These are phyloP conservation scores for Rhodofomes roseus DNA, from an alignment of 1,284 basidiomycete genomes.

Conservation along the genomic window DNA sequence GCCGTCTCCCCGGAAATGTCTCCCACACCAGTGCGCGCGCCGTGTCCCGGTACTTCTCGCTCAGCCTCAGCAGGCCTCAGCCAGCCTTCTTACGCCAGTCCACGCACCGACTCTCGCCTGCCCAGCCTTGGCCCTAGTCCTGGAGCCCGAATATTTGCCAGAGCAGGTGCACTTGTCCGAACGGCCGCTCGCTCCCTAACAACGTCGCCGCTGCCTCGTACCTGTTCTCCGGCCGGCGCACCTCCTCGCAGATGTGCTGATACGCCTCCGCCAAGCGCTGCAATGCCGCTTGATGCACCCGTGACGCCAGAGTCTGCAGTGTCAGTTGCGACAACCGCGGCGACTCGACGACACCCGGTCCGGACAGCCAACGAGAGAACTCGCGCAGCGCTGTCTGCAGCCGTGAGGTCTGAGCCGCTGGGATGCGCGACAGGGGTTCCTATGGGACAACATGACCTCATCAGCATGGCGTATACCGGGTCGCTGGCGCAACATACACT, in stretches of 20 bases:
- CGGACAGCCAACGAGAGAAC: conserved; percentile 70
- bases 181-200: conserved; percentile 78
- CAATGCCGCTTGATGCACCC: conserved; percentile 75
- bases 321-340: conserved; percentile 74
- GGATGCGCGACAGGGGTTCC: conserved; percentile 71
- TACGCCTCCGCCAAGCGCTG: conserved; percentile 68
- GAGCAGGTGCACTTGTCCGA: conserved; percentile 68
- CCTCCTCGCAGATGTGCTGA: conserved; percentile 64
- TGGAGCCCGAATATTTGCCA: conserved; percentile 75
- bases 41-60: not conserved
- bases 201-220: conserved; percentile 91
- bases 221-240: conserved; percentile 69
- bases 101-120: not conserved
- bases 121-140: conserved; percentile 21
- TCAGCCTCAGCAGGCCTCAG: not conserved
- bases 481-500: conserved; percentile 42
- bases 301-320: conserved; percentile 58
- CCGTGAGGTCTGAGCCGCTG: conserved; percentile 50
- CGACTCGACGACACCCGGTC: conserved; percentile 70
- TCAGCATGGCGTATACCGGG: not conserved
- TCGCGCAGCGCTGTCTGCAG: conserved; percentile 52
- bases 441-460: conserved; percentile 24
- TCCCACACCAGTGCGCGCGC: not conserved
- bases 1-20: not conserved
- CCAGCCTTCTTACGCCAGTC: not conserved